Evolutionary conservation across 306 rosid species (phyloP).

Genomic region (Pyrus betulifolia): DNA sequence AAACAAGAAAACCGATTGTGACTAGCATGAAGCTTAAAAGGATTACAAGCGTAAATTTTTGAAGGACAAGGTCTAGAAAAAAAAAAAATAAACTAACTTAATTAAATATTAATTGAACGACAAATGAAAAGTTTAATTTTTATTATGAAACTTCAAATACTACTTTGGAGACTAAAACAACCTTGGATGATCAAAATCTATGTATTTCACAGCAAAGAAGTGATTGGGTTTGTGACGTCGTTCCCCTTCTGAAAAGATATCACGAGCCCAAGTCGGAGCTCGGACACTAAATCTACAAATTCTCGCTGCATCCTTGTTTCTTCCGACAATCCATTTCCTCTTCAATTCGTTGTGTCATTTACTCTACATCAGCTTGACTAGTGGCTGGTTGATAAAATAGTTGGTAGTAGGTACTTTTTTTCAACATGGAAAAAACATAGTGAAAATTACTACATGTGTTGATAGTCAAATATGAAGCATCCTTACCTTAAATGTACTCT

Average conservation of each 20-base stretch:
- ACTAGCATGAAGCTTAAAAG: no score
- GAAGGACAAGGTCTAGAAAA: no score
- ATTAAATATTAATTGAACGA: no score
- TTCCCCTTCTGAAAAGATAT: not conserved
- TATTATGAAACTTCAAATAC: no score
- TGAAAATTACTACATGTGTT: not conserved
- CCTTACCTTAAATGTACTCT: not conserved
- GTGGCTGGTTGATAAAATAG: not conserved
- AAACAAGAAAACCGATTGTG: no score
- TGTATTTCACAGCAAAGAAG: no score
- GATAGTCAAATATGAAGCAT: not conserved
- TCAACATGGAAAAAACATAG: not conserved
- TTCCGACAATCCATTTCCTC: not conserved
- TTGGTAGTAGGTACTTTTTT: not conserved
- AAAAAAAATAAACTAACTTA: no score
- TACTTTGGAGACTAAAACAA: no score
- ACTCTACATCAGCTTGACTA: not conserved
- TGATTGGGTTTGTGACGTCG: no score
- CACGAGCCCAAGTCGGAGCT: not conserved
- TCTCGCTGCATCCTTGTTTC: not conserved
- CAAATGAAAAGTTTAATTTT: no score
- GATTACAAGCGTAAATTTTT: no score
- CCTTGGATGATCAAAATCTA: no score
- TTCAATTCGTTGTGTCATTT: not conserved
- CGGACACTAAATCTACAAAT: rapidly evolving